Evolutionary conservation across 169 alveolate genomes (phyloP), one percentile per base, ranked within the genome.

Genomic region (Eimeria zaria): DNA sequence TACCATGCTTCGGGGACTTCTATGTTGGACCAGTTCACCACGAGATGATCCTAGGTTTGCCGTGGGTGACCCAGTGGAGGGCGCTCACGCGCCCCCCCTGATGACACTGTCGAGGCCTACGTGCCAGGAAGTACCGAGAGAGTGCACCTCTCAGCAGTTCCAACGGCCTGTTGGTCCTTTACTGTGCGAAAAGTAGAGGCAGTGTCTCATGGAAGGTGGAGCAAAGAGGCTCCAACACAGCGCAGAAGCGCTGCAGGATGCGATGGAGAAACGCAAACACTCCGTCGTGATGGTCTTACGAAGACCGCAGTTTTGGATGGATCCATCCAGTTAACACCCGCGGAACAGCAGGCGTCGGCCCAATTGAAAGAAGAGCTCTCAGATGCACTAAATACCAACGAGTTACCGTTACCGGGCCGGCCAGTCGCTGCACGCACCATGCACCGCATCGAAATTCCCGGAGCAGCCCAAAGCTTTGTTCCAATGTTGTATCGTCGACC

Each of bases 11-110:
- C n/a, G 6, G 36, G n/a, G 74, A 30, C 74, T 30, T 69, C 3
- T n/a, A n/a, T 20, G 80, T 69, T n/a, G 4, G 80, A 69, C 36
- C 80, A 3, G 46, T 33, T 14, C 80, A 69, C 36, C 46, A 69
- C 46, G 80, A 69, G 44, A 36, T 7, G 27, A n/a, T 24, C 80
- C 80, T 69, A 69, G 44, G 44, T 44, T 16, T 69, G 80, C 80
- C 80, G 22, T n/a, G 80, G 48, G 80, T 18, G 39, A 36, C 80
- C 80, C 80, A 69, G 46, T 36, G 80, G 80, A 69, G 20, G 14
- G 80, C 80, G 44, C 80, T 16, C 1, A 14, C 9, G 80, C 48
- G 44, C 2, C 80, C 44, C 39, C 44, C n/a, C 80, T 11, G 48
- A 33, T n/a, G 48, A 6, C 22, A 4, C 80, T 24, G 27, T 69